A percentile compares a stretch with the other conserved stretches of the same genome.
Conservation (phyloP, 2,329 filamentous ascomycete genomes). For the Pleochaeta shiraiana region DNA sequence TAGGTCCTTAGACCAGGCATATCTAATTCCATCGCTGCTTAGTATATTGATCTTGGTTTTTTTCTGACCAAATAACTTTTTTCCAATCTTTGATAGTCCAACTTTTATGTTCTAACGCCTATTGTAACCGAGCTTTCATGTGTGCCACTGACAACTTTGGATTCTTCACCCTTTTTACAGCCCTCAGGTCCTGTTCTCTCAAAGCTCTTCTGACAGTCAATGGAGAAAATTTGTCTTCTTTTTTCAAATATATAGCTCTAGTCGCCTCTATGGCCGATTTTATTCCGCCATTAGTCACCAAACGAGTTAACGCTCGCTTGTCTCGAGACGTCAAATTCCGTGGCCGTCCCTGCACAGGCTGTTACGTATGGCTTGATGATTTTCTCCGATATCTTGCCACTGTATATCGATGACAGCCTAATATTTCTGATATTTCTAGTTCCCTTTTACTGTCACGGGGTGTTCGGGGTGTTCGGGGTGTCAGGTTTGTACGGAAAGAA, state of each 20-base stretch:
- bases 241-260: neutral
- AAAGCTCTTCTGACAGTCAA: neutral
- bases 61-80: neutral
- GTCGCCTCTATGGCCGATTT: neutral
- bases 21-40: neutral
- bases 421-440: neutral
- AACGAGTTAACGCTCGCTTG: neutral
- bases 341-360: neutral
- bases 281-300: neutral
- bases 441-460: no score
- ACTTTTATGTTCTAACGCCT: neutral
- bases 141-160: neutral
- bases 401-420: neutral
- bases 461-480: no score
- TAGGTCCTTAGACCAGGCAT: neutral
- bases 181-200: neutral
- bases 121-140: neutral
- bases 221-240: neutral
- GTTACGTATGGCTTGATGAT: neutral
- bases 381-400: neutral
- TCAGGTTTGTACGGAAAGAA: no score
- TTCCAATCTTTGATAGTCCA: neutral
- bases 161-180: constrained; percentile 1
- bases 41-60: neutral
- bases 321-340: neutral